phyloP scores from a whole-genome alignment of 805 yeast species.

The Ogataea haglerorum region DNA sequence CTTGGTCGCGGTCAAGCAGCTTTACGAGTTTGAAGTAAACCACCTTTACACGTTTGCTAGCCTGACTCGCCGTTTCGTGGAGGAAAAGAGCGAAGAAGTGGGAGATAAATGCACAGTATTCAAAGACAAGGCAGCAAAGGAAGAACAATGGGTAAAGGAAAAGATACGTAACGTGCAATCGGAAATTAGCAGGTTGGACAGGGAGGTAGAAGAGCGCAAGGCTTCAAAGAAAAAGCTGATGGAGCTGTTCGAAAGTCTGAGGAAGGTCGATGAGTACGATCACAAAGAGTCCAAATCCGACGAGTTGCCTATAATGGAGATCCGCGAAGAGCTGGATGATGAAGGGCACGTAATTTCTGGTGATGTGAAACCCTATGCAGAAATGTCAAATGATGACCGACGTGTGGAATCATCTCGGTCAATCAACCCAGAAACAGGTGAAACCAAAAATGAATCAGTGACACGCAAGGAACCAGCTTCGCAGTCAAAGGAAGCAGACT shows the following conservation, averaged over 20 bases:
- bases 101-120: conserved; percentile 17
- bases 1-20: conserved; percentile 24
- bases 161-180: conserved; percentile 12
- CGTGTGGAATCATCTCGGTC: too few species aligned
- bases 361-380: conserved; percentile 36
- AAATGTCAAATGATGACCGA: too few species aligned
- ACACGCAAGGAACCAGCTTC: neutral
- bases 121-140: conserved; percentile 20
- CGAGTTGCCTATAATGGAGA: conserved; percentile 71
- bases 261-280: conserved; percentile 18
- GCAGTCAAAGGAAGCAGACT: neutral
- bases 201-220: conserved; percentile 38
- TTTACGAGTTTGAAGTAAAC: conserved; percentile 26
- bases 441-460: too few species aligned
- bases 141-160: conserved; percentile 13
- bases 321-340: conserved; percentile 79
- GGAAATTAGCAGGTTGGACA: conserved; percentile 20
- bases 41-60: conserved; percentile 19
- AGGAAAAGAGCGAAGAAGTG: conserved; percentile 19
- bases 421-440: too few species aligned
- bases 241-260: conserved; percentile 24
- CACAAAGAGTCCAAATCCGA: conserved; percentile 32
- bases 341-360: conserved; percentile 63
- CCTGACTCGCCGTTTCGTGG: conserved; percentile 15
- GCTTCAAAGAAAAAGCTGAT: conserved; percentile 27